A percentile compares a stretch with the other conserved stretches of the same genome.
Evolutionary conservation across 2,329 filamentous ascomycete species (phyloP).

Genomic region (Fonsecaea nubica): DNA sequence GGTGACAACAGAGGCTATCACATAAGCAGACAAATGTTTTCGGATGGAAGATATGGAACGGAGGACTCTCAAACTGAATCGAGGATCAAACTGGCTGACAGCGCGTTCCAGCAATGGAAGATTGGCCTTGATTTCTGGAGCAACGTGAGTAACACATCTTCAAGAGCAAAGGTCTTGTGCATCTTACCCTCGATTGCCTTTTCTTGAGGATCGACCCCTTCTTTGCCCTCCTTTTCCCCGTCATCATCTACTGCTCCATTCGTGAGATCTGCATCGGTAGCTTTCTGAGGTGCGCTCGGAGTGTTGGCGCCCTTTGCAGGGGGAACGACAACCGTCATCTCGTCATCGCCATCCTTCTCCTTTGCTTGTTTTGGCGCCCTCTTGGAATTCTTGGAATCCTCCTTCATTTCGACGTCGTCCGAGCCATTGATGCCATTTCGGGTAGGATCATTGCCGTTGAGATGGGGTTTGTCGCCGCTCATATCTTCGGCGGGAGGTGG

Average conservation of each 20-base stretch:
- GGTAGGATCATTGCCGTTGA: slow-evolving; percentile 71
- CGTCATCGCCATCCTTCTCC: slow-evolving; percentile 73
- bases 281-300: slow-evolving; percentile 62
- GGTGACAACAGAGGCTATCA: slow-evolving; percentile 79
- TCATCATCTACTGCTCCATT: slow-evolving; percentile 57
- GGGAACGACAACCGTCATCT: slow-evolving; percentile 82
- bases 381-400: slow-evolving; percentile 62
- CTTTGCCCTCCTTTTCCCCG: slow-evolving; percentile 51
- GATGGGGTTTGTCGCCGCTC: slow-evolving; percentile 73
- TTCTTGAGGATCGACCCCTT: slow-evolving; percentile 53
- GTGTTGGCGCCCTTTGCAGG: slow-evolving; percentile 70
- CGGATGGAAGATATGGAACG: slow-evolving; percentile 95
- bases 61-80: slow-evolving; percentile 92
- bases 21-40: slow-evolving; percentile 83
- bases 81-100: slow-evolving; percentile 88
- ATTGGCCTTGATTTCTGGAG: slow-evolving; percentile 88
- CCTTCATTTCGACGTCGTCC: slow-evolving; percentile 75
- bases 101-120: slow-evolving; percentile 90
- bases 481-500: slow-evolving; percentile 51
- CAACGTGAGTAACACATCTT: slow-evolving; percentile 13
- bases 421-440: slow-evolving; percentile 71
- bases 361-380: slow-evolving; percentile 64
- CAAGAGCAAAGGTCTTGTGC: not conserved
- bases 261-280: slow-evolving; percentile 77
- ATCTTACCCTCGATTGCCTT: slow-evolving; percentile 58